Evolutionary conservation across 352 stramenopile genomes (phyloP).

Genomic region (Sclerospora graminicola): DNA sequence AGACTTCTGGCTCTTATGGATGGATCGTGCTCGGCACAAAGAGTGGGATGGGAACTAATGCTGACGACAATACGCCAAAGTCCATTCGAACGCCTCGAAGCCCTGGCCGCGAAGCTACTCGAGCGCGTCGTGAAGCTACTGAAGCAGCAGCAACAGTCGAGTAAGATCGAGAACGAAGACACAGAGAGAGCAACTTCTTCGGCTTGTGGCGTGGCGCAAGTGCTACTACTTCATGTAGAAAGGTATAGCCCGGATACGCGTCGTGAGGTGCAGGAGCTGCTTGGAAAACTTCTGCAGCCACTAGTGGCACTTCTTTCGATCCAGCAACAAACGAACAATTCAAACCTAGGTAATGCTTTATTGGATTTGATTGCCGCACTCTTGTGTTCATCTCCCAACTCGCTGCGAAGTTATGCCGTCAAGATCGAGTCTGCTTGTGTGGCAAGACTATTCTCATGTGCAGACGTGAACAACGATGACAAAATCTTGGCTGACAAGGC

Average conservation of each 20-base stretch:
- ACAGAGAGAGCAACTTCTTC: constrained; percentile 17
- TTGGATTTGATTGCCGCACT: constrained; percentile 39
- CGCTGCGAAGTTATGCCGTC: constrained; percentile 37
- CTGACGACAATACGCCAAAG: constrained; percentile 48
- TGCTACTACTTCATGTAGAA: constrained; percentile 40
- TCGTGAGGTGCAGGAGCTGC: constrained; percentile 45
- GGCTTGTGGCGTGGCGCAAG: constrained; percentile 34
- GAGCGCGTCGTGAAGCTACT: constrained; percentile 55
- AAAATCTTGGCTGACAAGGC: constrained; percentile 13
- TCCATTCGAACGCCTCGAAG: constrained; percentile 46
- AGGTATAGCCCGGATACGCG: constrained; percentile 43
- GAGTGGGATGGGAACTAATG: constrained; percentile 51
- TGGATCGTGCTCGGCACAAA: constrained; percentile 17
- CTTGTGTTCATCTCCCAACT: constrained; percentile 40
- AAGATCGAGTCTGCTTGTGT: constrained; percentile 59
- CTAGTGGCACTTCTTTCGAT: constrained; percentile 34
- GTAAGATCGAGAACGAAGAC: constrained; percentile 18
- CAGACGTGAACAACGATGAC: constrained; percentile 11
- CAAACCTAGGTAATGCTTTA: constrained; percentile 13
- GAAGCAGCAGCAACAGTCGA: constrained; percentile 50
- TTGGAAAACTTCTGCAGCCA: constrained; percentile 51
- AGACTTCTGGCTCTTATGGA: constrained; percentile 51
- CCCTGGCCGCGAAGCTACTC: constrained; percentile 39
- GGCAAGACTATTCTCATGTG: constrained; percentile 12
- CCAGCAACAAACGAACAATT: constrained; percentile 14